phyloP scores from a whole-genome alignment of 768 basidiomycete genomes.

The Boletellus sp. region DNA sequence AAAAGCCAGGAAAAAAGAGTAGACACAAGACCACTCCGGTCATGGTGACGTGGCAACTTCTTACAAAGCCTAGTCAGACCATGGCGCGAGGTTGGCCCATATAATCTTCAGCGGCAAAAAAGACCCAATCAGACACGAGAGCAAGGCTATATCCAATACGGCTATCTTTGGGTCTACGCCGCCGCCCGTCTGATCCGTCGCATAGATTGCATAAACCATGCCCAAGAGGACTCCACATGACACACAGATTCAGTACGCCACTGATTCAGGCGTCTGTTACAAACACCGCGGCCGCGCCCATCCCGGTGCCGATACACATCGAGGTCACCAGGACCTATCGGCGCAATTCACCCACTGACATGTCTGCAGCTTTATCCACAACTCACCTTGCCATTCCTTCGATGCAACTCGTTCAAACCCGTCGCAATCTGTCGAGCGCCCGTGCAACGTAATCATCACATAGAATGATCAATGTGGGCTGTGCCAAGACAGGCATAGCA shows the following conservation, averaged over 20 bases:
- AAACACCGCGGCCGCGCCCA: slow-evolving; percentile 84
- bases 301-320: slow-evolving; percentile 89
- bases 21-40: too few species aligned
- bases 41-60: too few species aligned
- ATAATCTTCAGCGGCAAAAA: not conserved
- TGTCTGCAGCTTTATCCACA: not conserved
- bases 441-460: slow-evolving; percentile 58
- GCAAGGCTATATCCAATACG: not conserved
- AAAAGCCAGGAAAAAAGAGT: too few species aligned
- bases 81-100: too few species aligned
- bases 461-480: slow-evolving; percentile 7
- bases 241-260: not conserved
- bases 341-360: slow-evolving; percentile 3
- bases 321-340: slow-evolving; percentile 73
- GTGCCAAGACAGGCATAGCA: not conserved
- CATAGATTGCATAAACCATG: not conserved
- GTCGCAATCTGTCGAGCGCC: slow-evolving; percentile 83
- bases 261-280: slow-evolving; percentile 42
- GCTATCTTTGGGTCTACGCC: too few species aligned
- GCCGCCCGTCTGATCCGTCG: not conserved
- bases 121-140: not conserved
- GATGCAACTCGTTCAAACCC: slow-evolving; percentile 68
- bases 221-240: too few species aligned
- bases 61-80: too few species aligned
- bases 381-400: slow-evolving; percentile 62